Evolutionary conservation across 2,329 filamentous ascomycete genomes (phyloP), one percentile per base, ranked within the genome.

Genomic region (Colletotrichum echinochloae): DNA sequence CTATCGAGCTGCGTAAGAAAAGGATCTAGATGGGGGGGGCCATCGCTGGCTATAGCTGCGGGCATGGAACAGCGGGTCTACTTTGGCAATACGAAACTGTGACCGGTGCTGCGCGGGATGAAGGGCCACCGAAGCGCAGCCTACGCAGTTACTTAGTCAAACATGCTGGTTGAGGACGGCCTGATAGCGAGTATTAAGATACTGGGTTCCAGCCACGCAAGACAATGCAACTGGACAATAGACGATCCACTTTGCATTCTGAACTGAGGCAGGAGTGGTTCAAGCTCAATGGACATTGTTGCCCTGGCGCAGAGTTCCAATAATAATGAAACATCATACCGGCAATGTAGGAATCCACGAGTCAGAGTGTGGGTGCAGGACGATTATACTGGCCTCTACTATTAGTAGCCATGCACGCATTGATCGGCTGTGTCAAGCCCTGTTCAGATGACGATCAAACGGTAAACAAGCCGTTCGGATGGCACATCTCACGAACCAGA

Each of bases 371-470:
- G n/a, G n/a, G n/a, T n/a, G n/a, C n/a, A n/a, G n/a, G n/a, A n/a
- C n/a, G 33, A 9, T 23, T 1, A 23, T 6, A 30, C 5, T 8
- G 9, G 18, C 20, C 30, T 12, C 18, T 35, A 16, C 18, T 35
- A 16, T 20, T 2, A 16, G 30, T 5, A 30, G 20, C 1, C 20
- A 18, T 54, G 51, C 14, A 4, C 30, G 67, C 67, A 67, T 70
- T 67, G 26, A 59, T 18, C 28, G 20, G 18, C 30, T 49, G 49
- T 20, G 54, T 54, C n/a, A 70, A 71, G 65, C 60, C 51, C 60
- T 60, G 54, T 60, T 70, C 60, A 71, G 65, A 65, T 48, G 69
- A 70, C 69, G 66, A 71, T 71, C 69, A 71, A 65, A 70, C 69
- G 28, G 60, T 35, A 56, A 30, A 26, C 5, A 18, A 37, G 28